Evolutionary conservation across 805 yeast species (phyloP).

Genomic region (Hanseniaspora osmophila): DNA sequence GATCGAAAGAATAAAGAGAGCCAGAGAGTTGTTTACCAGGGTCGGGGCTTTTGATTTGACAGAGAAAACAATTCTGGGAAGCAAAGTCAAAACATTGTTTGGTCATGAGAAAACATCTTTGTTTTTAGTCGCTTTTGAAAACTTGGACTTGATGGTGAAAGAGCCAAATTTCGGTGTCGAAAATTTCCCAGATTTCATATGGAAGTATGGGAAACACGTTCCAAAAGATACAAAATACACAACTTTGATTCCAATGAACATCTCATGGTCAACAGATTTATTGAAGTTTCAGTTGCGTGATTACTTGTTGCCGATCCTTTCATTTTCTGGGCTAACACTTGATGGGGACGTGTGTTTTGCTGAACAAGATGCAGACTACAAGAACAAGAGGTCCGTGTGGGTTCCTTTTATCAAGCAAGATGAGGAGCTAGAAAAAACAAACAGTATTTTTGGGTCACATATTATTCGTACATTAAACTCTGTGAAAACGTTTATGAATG

Average conservation of each 20-base stretch:
- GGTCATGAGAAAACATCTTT: slow-evolving; percentile 17
- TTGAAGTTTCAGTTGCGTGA: slow-evolving; percentile 36
- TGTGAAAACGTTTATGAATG: slow-evolving; percentile 39
- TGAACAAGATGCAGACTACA: slow-evolving; percentile 35
- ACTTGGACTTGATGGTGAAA: slow-evolving; percentile 14
- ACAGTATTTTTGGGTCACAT: slow-evolving; percentile 42
- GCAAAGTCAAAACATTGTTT: slow-evolving; percentile 11
- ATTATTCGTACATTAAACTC: slow-evolving; percentile 52
- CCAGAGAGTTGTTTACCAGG: slow-evolving; percentile 16
- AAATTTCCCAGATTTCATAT: slow-evolving; percentile 23
- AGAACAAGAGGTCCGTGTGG: slow-evolving; percentile 35
- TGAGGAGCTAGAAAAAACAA: slow-evolving; percentile 18
- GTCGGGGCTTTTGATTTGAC: slow-evolving; percentile 16
- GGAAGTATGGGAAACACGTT: slow-evolving; percentile 33
- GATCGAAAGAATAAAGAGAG: slow-evolving; percentile 22
- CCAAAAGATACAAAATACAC: slow-evolving; percentile 42
- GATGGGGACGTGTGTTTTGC: slow-evolving; percentile 41
- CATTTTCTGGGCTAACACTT: slow-evolving; percentile 28
- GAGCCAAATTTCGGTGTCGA: slow-evolving; percentile 22
- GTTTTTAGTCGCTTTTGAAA: slow-evolving; percentile 13
- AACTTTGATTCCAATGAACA: slow-evolving; percentile 35
- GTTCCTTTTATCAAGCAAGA: slow-evolving; percentile 37
- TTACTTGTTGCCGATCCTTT: slow-evolving; percentile 43
- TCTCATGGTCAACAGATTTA: slow-evolving; percentile 30
- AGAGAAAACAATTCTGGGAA: slow-evolving; percentile 10